Conservation (phyloP, 306 rosid genomes). For the Mimosa bimucronata region DNA sequence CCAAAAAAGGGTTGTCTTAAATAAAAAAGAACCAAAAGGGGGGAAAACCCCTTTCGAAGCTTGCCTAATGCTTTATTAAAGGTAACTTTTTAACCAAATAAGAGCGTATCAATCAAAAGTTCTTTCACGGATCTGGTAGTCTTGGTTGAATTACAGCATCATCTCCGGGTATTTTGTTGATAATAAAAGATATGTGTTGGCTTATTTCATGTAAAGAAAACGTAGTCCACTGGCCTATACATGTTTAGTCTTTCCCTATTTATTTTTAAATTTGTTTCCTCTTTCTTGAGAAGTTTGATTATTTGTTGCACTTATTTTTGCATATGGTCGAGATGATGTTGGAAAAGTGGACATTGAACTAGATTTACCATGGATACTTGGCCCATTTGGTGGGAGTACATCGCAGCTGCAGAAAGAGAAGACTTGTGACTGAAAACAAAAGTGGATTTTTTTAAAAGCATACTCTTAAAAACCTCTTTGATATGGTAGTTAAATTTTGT, state of each 20-base stretch:
- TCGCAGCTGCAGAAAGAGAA: constrained; percentile 47
- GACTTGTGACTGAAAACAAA: constrained; percentile 62
- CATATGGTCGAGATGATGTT: constrained; percentile 42
- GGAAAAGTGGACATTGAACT: constrained; percentile 23
- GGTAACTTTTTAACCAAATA: neutral
- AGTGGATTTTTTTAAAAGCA: constrained; percentile 53
- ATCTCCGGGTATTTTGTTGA: neutral
- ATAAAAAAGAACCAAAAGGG: neutral
- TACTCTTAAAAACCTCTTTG: constrained; percentile 36
- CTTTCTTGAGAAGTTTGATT: neutral
- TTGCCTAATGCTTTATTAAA: neutral
- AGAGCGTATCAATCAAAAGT: neutral
- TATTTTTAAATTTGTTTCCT: neutral
- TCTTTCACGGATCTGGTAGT: neutral
- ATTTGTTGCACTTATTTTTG: constrained; percentile 33
- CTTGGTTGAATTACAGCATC: constrained; percentile 8
- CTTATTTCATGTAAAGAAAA: neutral
- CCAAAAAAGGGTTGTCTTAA: too few species aligned
- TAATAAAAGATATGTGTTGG: too few species aligned
- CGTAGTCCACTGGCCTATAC: constrained; percentile 13
- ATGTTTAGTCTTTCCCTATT: neutral
- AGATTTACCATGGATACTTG: constrained; percentile 47
- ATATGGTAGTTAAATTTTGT: constrained; percentile 46
- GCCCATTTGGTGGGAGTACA: neutral
- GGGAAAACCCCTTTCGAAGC: neutral